Evolutionary conservation across 2,329 filamentous ascomycete genomes (phyloP).

Genomic region (Penicillium hesseltinei): DNA sequence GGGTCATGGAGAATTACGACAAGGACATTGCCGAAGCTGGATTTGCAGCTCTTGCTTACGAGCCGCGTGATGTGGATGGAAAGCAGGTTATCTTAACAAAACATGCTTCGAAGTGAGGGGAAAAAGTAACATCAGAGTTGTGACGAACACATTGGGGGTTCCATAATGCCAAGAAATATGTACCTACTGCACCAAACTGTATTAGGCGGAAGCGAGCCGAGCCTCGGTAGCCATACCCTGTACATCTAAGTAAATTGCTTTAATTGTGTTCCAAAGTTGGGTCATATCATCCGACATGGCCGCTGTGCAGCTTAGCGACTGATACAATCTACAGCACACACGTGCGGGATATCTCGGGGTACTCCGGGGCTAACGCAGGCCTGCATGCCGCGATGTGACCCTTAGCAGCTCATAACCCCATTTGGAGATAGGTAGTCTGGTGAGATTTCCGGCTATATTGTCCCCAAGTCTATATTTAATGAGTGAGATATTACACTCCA

Average conservation of each 20-base stretch:
- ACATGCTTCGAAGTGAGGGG: neutral
- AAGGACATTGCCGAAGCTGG: neutral
- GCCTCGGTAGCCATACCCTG: too few species aligned
- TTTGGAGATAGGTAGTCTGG: constrained; percentile 5
- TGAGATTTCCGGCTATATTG: neutral
- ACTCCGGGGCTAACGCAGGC: constrained; percentile 4
- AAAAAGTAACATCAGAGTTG: neutral
- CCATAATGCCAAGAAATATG: neutral
- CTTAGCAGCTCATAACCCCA: constrained; percentile 13
- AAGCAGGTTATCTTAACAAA: neutral
- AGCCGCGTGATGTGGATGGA: neutral
- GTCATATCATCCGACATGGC: neutral
- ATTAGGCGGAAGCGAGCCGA: neutral
- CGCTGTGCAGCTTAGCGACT: neutral
- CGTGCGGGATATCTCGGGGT: neutral
- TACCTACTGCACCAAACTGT: neutral
- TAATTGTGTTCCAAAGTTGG: neutral
- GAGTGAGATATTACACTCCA: neutral
- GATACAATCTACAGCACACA: neutral
- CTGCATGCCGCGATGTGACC: constrained; percentile 15
- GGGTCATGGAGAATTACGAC: neutral
- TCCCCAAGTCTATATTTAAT: neutral
- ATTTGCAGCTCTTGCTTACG: neutral
- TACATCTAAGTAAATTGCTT: neutral
- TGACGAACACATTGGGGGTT: neutral